Evolutionary conservation across 768 basidiomycete genomes (phyloP).

Genomic region (Boletus sp.): DNA sequence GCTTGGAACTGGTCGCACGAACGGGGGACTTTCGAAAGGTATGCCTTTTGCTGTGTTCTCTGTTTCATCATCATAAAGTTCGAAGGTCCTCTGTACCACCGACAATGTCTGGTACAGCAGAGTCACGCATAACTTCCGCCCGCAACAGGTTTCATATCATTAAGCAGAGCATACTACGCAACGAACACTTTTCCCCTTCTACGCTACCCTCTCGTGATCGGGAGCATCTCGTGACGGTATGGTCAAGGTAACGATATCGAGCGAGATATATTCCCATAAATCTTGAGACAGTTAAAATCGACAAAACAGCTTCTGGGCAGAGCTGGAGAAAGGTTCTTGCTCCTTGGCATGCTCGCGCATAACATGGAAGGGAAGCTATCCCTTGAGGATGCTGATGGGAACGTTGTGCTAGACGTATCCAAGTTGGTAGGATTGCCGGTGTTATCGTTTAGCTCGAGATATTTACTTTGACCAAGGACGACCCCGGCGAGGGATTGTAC

Average conservation of each 20-base stretch:
- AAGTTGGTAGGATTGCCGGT: slow-evolving; percentile 54
- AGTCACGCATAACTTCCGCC: slow-evolving; percentile 73
- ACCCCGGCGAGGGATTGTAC: slow-evolving; percentile 92
- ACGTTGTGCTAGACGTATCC: slow-evolving; percentile 83
- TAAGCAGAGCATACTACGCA: slow-evolving; percentile 87
- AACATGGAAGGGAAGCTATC: slow-evolving; percentile 88
- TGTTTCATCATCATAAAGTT: slow-evolving; percentile 9
- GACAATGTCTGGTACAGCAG: slow-evolving; percentile 78
- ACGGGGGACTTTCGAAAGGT: slow-evolving; percentile 87
- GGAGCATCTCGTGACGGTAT: slow-evolving; percentile 82
- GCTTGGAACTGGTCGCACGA: slow-evolving; percentile 88
- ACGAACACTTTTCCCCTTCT: slow-evolving; percentile 97
- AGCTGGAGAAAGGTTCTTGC: slow-evolving; percentile 82
- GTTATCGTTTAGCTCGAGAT: slow-evolving; percentile 1
- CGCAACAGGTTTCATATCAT: slow-evolving; percentile 88
- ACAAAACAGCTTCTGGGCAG: slow-evolving; percentile 95
- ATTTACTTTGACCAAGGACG: slow-evolving; percentile 47
- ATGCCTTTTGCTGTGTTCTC: slow-evolving; percentile 15
- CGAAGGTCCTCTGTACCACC: slow-evolving; percentile 46
- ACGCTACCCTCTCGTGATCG: slow-evolving; percentile 87
- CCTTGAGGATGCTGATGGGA: slow-evolving; percentile 91
- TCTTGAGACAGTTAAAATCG: slow-evolving; percentile 68
- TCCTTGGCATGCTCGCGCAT: slow-evolving; percentile 89
- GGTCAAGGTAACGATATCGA: slow-evolving; percentile 23
- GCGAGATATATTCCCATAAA: slow-evolving; percentile 17